A percentile compares a stretch with the other conserved stretches of the same genome.
Conservation (phyloP, 2,329 filamentous ascomycete species). For the Colletotrichum godetiae region DNA sequence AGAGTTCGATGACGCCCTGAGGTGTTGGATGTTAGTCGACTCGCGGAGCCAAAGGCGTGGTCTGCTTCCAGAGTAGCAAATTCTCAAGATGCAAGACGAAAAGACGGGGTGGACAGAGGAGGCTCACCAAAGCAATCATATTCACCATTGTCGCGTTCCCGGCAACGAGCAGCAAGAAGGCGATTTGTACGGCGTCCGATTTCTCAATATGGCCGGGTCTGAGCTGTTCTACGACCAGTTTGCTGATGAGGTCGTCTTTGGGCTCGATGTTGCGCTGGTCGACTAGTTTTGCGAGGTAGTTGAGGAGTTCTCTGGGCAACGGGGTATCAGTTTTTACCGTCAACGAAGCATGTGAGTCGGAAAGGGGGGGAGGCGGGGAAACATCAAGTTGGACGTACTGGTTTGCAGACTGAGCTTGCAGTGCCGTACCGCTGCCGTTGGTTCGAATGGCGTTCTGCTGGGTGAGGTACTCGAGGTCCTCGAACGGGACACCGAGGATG, state of each 20-base stretch:
- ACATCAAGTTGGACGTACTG: conserved; percentile 42
- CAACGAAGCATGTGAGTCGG: too few relatives aligned
- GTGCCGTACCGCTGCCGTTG: conserved; percentile 58
- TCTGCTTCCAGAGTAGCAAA: background rate
- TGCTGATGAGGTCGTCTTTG: conserved; percentile 58
- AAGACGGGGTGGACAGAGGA: too few relatives aligned
- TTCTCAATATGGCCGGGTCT: conserved; percentile 51
- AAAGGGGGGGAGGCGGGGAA: background rate
- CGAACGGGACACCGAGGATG: conserved; percentile 59
- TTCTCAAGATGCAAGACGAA: background rate
- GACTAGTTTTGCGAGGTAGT: conserved; percentile 56
- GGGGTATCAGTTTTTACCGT: background rate
- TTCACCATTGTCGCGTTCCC: conserved; percentile 65
- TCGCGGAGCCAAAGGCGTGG: too few relatives aligned
- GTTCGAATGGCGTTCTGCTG: conserved; percentile 58
- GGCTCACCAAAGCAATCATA: conserved; percentile 58
- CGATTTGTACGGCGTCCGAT: conserved; percentile 57
- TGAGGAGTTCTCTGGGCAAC: conserved; percentile 50
- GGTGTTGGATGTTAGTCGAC: background rate
- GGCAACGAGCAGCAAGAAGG: conserved; percentile 61
- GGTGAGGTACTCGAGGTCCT: conserved; percentile 58
- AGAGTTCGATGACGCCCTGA: conserved; percentile 56
- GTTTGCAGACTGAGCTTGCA: conserved; percentile 57
- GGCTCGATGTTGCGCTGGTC: conserved; percentile 52
- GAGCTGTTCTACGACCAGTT: conserved; percentile 54